Evolutionary conservation across 129 eudicot species (phyloP), one percentile per base, ranked within the genome.

Genomic region (Chrysanthemum seticuspe): DNA sequence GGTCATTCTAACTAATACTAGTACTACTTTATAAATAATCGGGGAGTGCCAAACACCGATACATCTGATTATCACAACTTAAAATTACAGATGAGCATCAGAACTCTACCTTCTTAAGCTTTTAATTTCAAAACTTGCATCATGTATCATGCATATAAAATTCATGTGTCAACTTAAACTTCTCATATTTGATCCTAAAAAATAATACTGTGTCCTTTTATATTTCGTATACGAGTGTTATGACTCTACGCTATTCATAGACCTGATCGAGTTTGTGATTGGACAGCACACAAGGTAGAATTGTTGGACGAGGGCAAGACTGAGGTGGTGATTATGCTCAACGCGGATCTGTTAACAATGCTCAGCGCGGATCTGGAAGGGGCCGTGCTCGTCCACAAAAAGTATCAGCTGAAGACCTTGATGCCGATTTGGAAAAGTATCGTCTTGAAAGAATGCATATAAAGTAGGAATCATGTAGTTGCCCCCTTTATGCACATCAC

Each of bases 351-450:
- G 29, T 2, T 27, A 27, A 27, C 3, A 27, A 27, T 10, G 65
- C 15, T 6, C 12, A 49, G 44, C 75, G 60, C 58, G 81, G 70
- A 54, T 55, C 55, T 65, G 78, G 63, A 61, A 67, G 51, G 65
- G 76, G 60, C 13, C 34, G 40, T 19, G 62, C 51, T 11, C 60
- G 31, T 21, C 71, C 71, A 31, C 68, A 82, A 79, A 76, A 68
- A 63, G 9, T 80, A 40, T 82, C 90, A 9, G 75, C 73, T 70
- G 81, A 74, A 65, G 85, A 82, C 10, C 85, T 85, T 56, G 90
- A 85, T 70, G 90, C 83, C 44, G 90, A 85, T 73, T 55, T 85
- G 82, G 90, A 85, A 27, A 82, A 54, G 73, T 85, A 85, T 70
- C 85, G 74, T 64, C 54, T 70, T 31, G 71, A 76, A 67, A 83